These are phyloP conservation scores for Amphibolis antarctica DNA, from an alignment of 106 monocot species.

Conservation along the genomic window DNA sequence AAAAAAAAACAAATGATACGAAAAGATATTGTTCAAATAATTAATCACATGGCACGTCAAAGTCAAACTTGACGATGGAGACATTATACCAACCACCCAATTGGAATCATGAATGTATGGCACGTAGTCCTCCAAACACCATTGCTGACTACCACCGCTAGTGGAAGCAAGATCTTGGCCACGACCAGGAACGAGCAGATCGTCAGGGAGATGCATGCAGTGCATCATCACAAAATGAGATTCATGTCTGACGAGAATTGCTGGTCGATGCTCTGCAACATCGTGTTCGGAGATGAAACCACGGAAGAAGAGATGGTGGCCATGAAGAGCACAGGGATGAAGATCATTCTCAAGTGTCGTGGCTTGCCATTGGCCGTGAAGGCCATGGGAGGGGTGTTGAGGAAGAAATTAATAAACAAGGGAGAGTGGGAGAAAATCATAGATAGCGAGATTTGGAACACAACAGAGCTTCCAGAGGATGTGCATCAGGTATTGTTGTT, in stretches of 20 bases:
- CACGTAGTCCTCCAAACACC: too few relatives aligned
- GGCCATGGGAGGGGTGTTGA: constrained; percentile 8
- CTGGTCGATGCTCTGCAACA: constrained; percentile 15
- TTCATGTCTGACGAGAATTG: not conserved
- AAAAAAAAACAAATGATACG: too few relatives aligned
- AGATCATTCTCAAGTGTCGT: constrained; percentile 4
- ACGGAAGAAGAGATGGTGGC: not conserved
- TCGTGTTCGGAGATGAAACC: not conserved
- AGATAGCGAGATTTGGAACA: not conserved
- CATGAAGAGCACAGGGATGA: not conserved
- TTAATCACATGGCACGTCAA: too few relatives aligned
- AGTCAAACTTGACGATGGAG: too few relatives aligned
- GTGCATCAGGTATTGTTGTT: constrained; percentile 15
- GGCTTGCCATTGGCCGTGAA: constrained; percentile 13
- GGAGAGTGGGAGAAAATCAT: constrained; percentile 6
- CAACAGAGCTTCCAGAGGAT: constrained; percentile 1
- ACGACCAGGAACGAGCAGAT: too few relatives aligned
- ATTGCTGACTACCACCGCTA: too few relatives aligned
- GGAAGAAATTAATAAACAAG: not conserved
- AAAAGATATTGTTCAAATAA: too few relatives aligned
- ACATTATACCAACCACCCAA: too few relatives aligned
- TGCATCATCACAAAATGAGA: too few relatives aligned
- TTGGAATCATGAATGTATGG: too few relatives aligned
- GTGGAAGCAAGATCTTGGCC: too few relatives aligned
- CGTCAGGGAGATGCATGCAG: too few relatives aligned